A percentile compares a stretch with the other conserved stretches of the same genome.
Evolutionary conservation across 1,284 basidiomycete genomes (phyloP).

Genomic region (Sanghuangporus weigelae): DNA sequence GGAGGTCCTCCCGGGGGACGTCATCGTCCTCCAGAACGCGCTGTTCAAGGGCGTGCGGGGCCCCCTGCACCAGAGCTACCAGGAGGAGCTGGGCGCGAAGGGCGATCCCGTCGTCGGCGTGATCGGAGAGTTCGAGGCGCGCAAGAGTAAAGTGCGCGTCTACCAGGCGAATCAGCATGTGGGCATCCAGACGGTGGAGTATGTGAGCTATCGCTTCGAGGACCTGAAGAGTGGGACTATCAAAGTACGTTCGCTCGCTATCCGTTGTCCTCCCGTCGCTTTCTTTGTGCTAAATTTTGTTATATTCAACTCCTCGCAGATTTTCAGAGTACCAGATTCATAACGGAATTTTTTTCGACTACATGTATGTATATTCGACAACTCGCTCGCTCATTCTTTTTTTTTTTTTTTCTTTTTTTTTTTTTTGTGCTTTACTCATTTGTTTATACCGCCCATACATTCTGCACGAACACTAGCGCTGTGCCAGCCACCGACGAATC

Average conservation of each 20-base stretch:
- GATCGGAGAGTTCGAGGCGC: slow-evolving; percentile 76
- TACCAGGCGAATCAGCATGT: slow-evolving; percentile 80
- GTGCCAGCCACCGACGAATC: background rate
- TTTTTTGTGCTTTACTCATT: slow-evolving; percentile 6
- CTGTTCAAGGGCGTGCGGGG: slow-evolving; percentile 87
- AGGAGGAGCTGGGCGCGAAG: slow-evolving; percentile 53
- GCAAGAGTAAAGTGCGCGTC: slow-evolving; percentile 80
- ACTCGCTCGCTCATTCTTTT: background rate
- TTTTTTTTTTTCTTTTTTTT: background rate
- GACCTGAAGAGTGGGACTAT: slow-evolving; percentile 83
- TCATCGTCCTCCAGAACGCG: slow-evolving; percentile 72
- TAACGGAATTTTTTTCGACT: slow-evolving; percentile 19
- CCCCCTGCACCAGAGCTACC: slow-evolving; percentile 59
- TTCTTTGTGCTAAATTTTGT: background rate
- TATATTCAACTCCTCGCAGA: slow-evolving; percentile 28
- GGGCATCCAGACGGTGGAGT: slow-evolving; percentile 73
- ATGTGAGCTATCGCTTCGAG: slow-evolving; percentile 79
- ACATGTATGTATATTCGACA: too few species aligned
- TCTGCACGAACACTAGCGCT: background rate
- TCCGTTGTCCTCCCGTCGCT: background rate
- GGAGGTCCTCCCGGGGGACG: slow-evolving; percentile 84
- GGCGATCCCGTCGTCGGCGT: slow-evolving; percentile 68
- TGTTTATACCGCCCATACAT: background rate
- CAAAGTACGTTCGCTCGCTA: slow-evolving; percentile 45
- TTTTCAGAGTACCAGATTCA: slow-evolving; percentile 48